Evolutionary conservation across 805 yeast genomes (phyloP), one percentile per base, ranked within the genome.

Genomic region (Hagleromyces aurorensis): DNA sequence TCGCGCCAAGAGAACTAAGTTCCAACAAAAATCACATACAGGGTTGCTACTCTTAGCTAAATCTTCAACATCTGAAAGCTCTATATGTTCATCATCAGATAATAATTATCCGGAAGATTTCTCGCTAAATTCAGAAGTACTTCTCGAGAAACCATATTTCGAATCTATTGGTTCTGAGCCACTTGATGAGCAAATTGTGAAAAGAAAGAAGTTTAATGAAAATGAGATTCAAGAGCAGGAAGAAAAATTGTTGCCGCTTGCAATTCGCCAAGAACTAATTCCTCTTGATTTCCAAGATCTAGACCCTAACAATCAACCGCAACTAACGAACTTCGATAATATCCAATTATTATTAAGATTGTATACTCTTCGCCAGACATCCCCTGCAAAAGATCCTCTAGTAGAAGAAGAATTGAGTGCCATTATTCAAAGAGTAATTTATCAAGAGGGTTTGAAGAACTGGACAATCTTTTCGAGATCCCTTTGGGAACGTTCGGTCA

Each of bases 351-450:
- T 91, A 17, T 62, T 87, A 34, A 69, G 87, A 40, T 61, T 78
- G 27, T 70, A 75, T 28, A 67, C 77, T 2, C 59, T 82, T 18
- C 68, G 70, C 33, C 79, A 75, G 32, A 73, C 80, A 1, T 69
- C 89, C 4, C 96, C 96, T 1, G 62, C 76, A 0, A 74, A 74
- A 13, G 73, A 78, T 48, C 65, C 75, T 0, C 60, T 91, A 29
- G 79, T 79, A 0, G 83, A 79, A 38, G 94, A 86, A 57, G 94
- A 87, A 50, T 59, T 86, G n/a, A 53, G 70, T 40, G 89, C 96
- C 0, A 57, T 84, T 22, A 78, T 82, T 2, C 69, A 71, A 25
- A 70, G 98, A 43, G 68, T 89, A 7, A 60, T 89, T 13, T 70
- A 70, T 54, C 63, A 72, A 27, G 35, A 39, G 7, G 57, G 57